These are phyloP conservation scores for Russula sp. DNA, from an alignment of 768 basidiomycete genomes.

Conservation along the genomic window DNA sequence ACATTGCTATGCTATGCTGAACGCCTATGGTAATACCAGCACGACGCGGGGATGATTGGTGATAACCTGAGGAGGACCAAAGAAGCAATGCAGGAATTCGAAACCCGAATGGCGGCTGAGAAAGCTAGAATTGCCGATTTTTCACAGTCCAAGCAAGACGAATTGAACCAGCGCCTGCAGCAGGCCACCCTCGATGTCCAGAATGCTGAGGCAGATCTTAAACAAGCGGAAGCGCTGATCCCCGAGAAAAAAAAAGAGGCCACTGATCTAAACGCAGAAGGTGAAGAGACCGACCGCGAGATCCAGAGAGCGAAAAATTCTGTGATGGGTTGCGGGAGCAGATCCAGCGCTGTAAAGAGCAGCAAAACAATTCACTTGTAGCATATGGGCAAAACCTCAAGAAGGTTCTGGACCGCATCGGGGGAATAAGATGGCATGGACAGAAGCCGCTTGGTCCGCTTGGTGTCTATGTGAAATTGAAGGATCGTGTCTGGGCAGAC, in stretches of 20 bases:
- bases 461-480: constrained; percentile 72
- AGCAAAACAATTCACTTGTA: constrained; percentile 55
- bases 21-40: constrained; percentile 7
- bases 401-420: constrained; percentile 52
- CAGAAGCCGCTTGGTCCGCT: constrained; percentile 73
- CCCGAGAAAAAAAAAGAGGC: constrained; percentile 15
- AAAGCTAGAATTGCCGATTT: constrained; percentile 36
- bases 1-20: background rate
- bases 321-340: constrained; percentile 48
- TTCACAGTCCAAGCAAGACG: constrained; percentile 61
- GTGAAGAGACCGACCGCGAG: constrained; percentile 40
- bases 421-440: constrained; percentile 56
- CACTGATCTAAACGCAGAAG: constrained; percentile 32
- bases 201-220: constrained; percentile 20
- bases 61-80: constrained; percentile 22
- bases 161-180: constrained; percentile 51
- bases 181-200: constrained; percentile 40
- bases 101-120: constrained; percentile 21
- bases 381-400: constrained; percentile 65
- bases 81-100: constrained; percentile 19
- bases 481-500: constrained; percentile 62
- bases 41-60: constrained; percentile 21
- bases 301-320: constrained; percentile 38
- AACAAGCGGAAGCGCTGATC: constrained; percentile 4
- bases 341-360: constrained; percentile 48